Percentiles rank a stretch among this genome's conserved stretches.
Evolutionary conservation across 129 eudicot species (phyloP).

Genomic region (Kitagawia praeruptora): DNA sequence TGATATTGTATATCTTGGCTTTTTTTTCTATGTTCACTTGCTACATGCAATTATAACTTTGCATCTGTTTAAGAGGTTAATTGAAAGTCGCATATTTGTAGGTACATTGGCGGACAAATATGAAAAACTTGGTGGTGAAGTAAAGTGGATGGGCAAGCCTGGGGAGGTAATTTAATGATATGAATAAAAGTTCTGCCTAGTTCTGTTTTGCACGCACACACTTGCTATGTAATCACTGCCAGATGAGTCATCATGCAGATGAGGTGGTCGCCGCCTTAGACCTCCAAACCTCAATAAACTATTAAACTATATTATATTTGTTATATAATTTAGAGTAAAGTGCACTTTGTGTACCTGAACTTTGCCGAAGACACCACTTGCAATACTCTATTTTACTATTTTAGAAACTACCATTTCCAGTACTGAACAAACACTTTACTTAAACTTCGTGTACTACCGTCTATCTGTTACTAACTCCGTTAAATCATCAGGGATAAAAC

Average conservation of each 20-base stretch:
- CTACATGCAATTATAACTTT: neutral
- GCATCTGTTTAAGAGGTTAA: neutral
- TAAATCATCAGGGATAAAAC: no score
- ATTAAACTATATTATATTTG: neutral
- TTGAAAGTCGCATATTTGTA: neutral
- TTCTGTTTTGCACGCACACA: neutral
- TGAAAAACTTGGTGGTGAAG: conserved; percentile 89
- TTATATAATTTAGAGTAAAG: no score
- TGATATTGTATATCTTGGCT: neutral
- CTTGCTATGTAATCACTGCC: neutral
- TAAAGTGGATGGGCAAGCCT: conserved; percentile 78
- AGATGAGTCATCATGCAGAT: neutral
- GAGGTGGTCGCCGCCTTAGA: neutral
- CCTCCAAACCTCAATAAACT: no score
- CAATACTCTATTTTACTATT: no score
- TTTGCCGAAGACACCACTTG: no score
- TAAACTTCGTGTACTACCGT: no score
- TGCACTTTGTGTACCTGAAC: no score
- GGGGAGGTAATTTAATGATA: neutral
- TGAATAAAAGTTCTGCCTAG: neutral
- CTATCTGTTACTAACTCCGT: no score
- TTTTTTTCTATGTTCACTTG: neutral
- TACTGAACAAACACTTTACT: no score
- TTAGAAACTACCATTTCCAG: neutral
- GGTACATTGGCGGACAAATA: conserved; percentile 78